Evolutionary conservation across 352 stramenopile species (phyloP), one percentile per base, ranked within the genome.

Genomic region (Phytopythium ostracodes): DNA sequence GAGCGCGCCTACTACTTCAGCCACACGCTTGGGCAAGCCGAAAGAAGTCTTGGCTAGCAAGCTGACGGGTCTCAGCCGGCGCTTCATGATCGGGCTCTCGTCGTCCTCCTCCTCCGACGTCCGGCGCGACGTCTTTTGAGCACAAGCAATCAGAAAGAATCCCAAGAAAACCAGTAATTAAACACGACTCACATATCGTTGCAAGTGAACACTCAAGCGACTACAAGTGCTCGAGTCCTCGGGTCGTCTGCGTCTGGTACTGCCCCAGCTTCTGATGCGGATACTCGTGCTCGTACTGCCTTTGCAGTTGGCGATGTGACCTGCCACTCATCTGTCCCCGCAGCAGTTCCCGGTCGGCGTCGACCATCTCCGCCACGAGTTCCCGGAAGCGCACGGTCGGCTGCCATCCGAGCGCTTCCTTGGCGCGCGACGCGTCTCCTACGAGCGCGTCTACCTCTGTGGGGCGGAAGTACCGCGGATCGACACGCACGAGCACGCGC

Each of bases 401-500:
- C 43, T 83, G 72, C 97, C 97, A 99, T 27, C 84, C 87, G 29
- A 99, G 72, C 56, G 96, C 73, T 2, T 71, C 71, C 43, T 96
- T 87, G 0, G 97, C 97, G 67, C 99, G 99, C 38, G 70, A 76
- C n/a, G 96, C 91, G 60, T 99, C 91, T 18, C 97, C 97, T 24
- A 99, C 81, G 9, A 99, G 79, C 35, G 99, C 72, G 66, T 99
- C 97, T 6, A 99, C 97, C 73, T 99, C 97, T 3, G 97, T 98
- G 24, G 97, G 97, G 29, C 97, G 96, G 81, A 99, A 99, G 75
- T 99, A 99, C 63, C 87, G 86, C 38, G 94, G 92, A 64, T 99
- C 97, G 43, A 99, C 90, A 36, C 86, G 84, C 29, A 99, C 96
- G 27, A 99, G 71, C 29, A 98, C 82, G 24, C 87, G 79, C 33